Base-by-base conservation (phyloP, 192 early-diverging fungal species). In the Rhizophagus clarus region DNA sequence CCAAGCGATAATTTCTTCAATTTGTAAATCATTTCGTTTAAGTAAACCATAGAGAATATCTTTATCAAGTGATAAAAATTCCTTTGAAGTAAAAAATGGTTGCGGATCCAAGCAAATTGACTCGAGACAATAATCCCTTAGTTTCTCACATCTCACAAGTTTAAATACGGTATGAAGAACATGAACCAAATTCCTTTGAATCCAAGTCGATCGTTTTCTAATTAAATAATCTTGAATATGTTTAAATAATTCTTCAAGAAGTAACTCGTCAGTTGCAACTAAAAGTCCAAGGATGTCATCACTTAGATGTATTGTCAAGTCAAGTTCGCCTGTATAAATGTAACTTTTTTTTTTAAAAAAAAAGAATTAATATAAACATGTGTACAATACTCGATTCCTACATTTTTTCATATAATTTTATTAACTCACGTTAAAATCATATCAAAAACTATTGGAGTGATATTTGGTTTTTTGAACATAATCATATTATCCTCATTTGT, bases 311-410 rank as follows among this genome's bases (percentile, higher is more conserved):
- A 67, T 11, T 34, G 6, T 56, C 8, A 77, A 66, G 22, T 47
- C 62, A 66, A 77, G 47, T 45, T 32, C 24, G 8, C 76, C 76
- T n/a, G 47, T 66, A 66, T 77, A 77, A 15, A 77, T 77, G 31
- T 77, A 77, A n/a, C n/a, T n/a, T n/a, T n/a, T n/a, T n/a, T n/a
- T n/a, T n/a, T n/a, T n/a, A n/a, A n/a, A n/a, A n/a, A n/a, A n/a
- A n/a, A n/a, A n/a, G n/a, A n/a, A n/a, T n/a, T n/a, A n/a, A n/a
- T n/a, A n/a, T n/a, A n/a, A n/a, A n/a, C n/a, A n/a, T n/a, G n/a
- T n/a, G n/a, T n/a, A n/a, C n/a, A n/a, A n/a, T n/a, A n/a, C n/a
- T n/a, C n/a, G n/a, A n/a, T n/a, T n/a, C n/a, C n/a, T n/a, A n/a
- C n/a, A n/a, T n/a, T n/a, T n/a, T n/a, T n/a, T n/a, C n/a, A n/a